Conservation (phyloP, 768 basidiomycete genomes). For the Trametes cubensis region DNA sequence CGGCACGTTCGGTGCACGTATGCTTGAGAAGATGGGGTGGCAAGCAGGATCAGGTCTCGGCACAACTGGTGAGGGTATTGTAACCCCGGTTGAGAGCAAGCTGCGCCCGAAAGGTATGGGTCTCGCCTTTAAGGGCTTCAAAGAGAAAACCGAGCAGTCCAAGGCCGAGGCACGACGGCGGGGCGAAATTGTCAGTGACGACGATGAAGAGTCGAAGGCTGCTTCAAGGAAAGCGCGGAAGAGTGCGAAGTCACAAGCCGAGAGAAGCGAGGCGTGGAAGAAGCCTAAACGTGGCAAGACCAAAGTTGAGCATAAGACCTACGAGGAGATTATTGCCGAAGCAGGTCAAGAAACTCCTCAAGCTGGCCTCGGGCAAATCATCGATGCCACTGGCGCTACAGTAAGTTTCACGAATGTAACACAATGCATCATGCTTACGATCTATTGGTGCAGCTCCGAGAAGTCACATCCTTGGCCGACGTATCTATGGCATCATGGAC, state of each 20-base stretch:
- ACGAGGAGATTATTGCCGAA: conserved; percentile 93
- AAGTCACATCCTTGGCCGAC: conserved; percentile 84
- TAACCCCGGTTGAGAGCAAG: conserved; percentile 86
- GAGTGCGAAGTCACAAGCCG: conserved; percentile 56
- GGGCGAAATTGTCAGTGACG: conserved; percentile 75
- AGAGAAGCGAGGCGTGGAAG: conserved; percentile 83
- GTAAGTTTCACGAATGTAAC: conserved; percentile 47
- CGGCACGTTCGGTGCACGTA: conserved; percentile 79
- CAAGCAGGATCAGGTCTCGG: conserved; percentile 80
- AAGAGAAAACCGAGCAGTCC: conserved; percentile 84
- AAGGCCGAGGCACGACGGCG: conserved; percentile 77
- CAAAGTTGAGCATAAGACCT: conserved; percentile 92
- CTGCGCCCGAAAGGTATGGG: conserved; percentile 84
- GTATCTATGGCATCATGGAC: conserved; percentile 80
- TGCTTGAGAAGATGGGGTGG: conserved; percentile 98
- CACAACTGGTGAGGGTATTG: conserved; percentile 73
- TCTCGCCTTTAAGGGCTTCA: conserved; percentile 85
- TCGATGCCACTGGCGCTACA: conserved; percentile 92
- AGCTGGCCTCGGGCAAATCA: conserved; percentile 79
- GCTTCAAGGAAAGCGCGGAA: conserved; percentile 49
- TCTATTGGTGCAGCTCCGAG: conserved; percentile 61
- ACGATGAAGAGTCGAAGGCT: conserved; percentile 54
- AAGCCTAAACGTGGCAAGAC: conserved; percentile 81
- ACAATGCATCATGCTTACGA: not conserved
- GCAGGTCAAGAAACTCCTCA: conserved; percentile 61